These are phyloP conservation scores for Margaritispora aquatica DNA, from an alignment of 495 filamentous ascomycete genomes.

Conservation along the genomic window DNA sequence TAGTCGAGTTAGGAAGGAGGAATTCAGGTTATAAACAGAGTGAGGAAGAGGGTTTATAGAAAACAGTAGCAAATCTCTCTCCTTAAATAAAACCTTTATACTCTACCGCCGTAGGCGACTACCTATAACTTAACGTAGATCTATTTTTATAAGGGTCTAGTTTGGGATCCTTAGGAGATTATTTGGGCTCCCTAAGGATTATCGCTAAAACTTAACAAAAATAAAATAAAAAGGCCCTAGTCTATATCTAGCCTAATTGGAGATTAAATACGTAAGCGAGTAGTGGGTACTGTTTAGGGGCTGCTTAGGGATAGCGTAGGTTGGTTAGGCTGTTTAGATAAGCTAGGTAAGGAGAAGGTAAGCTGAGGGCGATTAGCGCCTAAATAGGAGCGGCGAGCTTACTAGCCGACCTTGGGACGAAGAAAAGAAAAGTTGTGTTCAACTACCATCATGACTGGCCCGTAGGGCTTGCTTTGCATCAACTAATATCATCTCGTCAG, in stretches of 20 bases:
- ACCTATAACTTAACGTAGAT: constrained; percentile 13
- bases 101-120: constrained; percentile 2
- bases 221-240: constrained; percentile 9
- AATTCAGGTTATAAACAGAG: constrained; percentile 13
- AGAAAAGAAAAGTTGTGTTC: constrained; percentile 19
- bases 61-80: constrained; percentile 17
- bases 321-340: constrained; percentile 2
- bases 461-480: too few relatives aligned
- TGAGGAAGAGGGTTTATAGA: constrained; percentile 11
- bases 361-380: constrained; percentile 15
- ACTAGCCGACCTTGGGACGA: constrained; percentile 18
- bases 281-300: constrained; percentile 7
- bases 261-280: constrained; percentile 1
- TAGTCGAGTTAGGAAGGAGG: constrained; percentile 12
- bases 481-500: too few relatives aligned
- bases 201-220: constrained; percentile 16
- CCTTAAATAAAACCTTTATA: constrained; percentile 12
- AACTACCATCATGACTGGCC: too few relatives aligned
- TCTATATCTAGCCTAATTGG: constrained; percentile 5
- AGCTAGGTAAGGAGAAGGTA: constrained; percentile 8
- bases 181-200: constrained; percentile 8
- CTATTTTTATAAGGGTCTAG: constrained; percentile 18
- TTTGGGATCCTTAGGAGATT: constrained; percentile 17
- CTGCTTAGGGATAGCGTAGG: constrained; percentile 15
- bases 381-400: constrained; percentile 12